Evolutionary conservation across 805 yeast species (phyloP), one percentile per base, ranked within the genome.

Genomic region (Candida hispaniensis): DNA sequence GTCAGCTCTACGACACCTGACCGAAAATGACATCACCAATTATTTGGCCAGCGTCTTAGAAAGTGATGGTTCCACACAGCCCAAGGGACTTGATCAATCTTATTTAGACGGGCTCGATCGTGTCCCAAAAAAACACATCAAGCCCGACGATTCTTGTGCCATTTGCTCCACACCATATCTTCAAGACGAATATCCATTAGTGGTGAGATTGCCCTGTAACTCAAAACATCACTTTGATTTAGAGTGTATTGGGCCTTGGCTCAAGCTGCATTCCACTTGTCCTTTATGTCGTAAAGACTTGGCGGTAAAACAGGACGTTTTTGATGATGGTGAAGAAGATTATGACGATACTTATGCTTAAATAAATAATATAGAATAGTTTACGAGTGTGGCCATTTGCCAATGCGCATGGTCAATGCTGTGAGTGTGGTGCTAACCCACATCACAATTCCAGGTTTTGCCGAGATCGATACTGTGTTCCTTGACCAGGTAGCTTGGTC

Each of bases 201-300:
- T 86, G 8, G 94, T 83, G 11, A 62, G 67, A 45, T 62, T 86
- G 15, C 77, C 76, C 3, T 86, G 97, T 55, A 63, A 65, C 23
- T 51, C 58, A 6, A 66, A 62, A 21, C 97, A 86, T 54, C 66
- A 66, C 25, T 86, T 80, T 55, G 97, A 86, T 52, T 61, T 85
- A 44, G 96, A 88, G 46, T 86, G 96, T 53, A 74, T 88, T 22
- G 77, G 79, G 0, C 91, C 93, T 0, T 86, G 97, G 97, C 62
- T 88, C 34, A 70, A 72, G 43, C 61, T 73, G 30, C 52, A 55
- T 38, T 44, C 61, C 7, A 60, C 63, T 3, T 86, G 97, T 50
- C 97, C 97, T 0, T 55, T 88, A 48, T 88, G 96, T 51, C 64
- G 97, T 44, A 72, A 68, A 41, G 76, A 83, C 49, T 71, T 86